Evolutionary conservation across 352 stramenopile genomes (phyloP), one percentile per base, ranked within the genome.

Genomic region (Phytophthora tubulina): DNA sequence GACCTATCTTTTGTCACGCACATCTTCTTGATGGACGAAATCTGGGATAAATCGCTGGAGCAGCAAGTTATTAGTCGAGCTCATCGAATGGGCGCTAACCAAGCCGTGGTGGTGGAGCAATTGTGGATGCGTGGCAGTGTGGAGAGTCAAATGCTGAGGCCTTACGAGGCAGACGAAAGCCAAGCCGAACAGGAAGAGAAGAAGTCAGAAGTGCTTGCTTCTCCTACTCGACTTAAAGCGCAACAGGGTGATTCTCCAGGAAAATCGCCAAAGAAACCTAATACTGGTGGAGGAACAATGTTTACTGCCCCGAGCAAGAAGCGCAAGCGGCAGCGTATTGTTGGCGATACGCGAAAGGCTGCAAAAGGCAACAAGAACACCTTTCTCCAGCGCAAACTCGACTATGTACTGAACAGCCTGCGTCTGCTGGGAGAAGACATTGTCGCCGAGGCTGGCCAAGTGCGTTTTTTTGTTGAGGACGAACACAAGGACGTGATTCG

Each of bases 1-100:
- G 97, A 99, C 68, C 79, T 99, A 10, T 98, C 92, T 44, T 99
- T 99, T 81, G 95, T 99, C 21, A 99, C 97, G 30, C 96, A 99
- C 75, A 98, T 99, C n/a, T 99, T 99, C 63, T 79, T 99, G 35
- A 90, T 99, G 70, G 97, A 99, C 49, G 90, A 98, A 63, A 97
- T 99, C 36, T 99, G 90, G 88, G 97, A 99, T 75, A 97, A 97
- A 61, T 97, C 88, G 11, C 72, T 99, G 13, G 91, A 99, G 71
- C 80, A 97, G 32, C 98, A 99, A 81, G 96, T 99, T 48, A 86
- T 99, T 32, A 96, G 94, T 54, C 86, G 97, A 55, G 97, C 98
- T 0, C 98, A 98, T 85, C 87, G 98, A 54, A 99, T 99, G 91
- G 98, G 98, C 32, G 91, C 97, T 1, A 96, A 63, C 6, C 91